A percentile compares a stretch with the other conserved stretches of the same genome.
These are phyloP conservation scores for Suillus subluteus DNA, from an alignment of 768 basidiomycete genomes.

Conservation along the genomic window DNA sequence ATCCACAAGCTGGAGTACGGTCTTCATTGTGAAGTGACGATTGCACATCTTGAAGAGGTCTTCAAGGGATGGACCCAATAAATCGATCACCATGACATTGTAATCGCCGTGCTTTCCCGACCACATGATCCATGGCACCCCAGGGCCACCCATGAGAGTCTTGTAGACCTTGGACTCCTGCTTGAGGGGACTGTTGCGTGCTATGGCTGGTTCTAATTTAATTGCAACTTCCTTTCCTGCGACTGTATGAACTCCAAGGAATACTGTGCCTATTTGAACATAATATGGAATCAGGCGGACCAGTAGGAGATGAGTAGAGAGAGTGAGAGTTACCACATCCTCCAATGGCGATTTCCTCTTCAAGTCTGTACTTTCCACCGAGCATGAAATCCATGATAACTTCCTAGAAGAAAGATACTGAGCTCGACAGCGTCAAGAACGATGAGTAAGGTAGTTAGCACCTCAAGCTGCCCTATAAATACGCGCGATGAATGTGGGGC, in stretches of 20 bases:
- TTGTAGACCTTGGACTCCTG: constrained; percentile 94
- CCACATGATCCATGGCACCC: constrained; percentile 92
- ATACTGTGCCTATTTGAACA: constrained; percentile 64
- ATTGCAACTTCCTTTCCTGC: constrained; percentile 87
- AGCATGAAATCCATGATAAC: constrained; percentile 47
- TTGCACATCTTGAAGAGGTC: constrained; percentile 90
- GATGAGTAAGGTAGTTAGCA: background rate
- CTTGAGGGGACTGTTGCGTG: constrained; percentile 67
- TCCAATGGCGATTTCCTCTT: constrained; percentile 80
- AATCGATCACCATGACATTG: constrained; percentile 97
- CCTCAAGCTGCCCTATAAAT: constrained; percentile 1
- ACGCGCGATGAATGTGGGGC: background rate
- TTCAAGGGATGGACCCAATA: constrained; percentile 88
- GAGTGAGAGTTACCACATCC: constrained; percentile 60
- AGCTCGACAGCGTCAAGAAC: background rate
- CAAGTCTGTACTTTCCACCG: constrained; percentile 77
- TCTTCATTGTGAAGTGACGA: constrained; percentile 92
- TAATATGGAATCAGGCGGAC: constrained; percentile 18
- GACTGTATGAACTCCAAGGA: constrained; percentile 76
- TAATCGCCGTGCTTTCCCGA: constrained; percentile 90
- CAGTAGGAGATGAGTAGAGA: background rate
- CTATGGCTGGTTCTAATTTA: constrained; percentile 72
- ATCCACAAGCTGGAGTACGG: constrained; percentile 90
- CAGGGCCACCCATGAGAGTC: constrained; percentile 84
- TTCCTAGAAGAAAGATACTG: background rate